Base-by-base conservation (phyloP, 2,329 filamentous ascomycete genomes). In the Clonostachys chloroleuca region DNA sequence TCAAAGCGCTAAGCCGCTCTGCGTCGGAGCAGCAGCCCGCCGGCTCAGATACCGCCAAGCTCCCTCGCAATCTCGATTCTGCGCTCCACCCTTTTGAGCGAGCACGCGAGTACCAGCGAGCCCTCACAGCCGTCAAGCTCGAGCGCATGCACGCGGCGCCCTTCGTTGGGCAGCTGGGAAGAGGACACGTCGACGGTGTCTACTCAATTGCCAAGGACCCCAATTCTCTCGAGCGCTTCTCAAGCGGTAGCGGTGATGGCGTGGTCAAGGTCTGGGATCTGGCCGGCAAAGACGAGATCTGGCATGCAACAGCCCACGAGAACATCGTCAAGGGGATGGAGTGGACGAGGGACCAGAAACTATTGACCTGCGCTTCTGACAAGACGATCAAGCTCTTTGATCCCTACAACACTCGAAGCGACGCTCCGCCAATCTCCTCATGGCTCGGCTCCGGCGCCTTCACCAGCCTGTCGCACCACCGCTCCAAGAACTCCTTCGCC, bases 231-330 rank as follows among this genome's bases (percentile, higher is more conserved):
- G 80, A 89, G 56, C 75, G 84, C 48, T 81, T 92, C 56, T 89
- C 91, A 7, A 92, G 87, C 59, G 91, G 89, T 40, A 90, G 86
- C 55, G 92, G 92, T 53, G 94, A 99, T 66, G 92, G 94, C 54
- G 83, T 96, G 10, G 81, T 99, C 49, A 99, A 99, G 69, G 87
- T 94, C 34, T 95, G 91, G 91, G 86, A 95, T 46, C 52, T 94
- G 57, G 78, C 83, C 10, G 85, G 76, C 51, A 75, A 81, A 5
- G 83, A 87, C 30, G 86, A 94, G 62, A 77, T 86, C 43, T 92
- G 88, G 85, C 78, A 88, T 57, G 79, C 80, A 4, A 83, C 87
- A 52, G 92, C 91, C 20, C 95, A 99, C 64, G 89, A 96, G 57
- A 95, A 95, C 56, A 86, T 96, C 41, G 89, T 97, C 56, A 96